Evolutionary conservation across 139 green algal genomes (phyloP), one percentile per base, ranked within the genome.

Genomic region (Chlamydomonas schloesseri): DNA sequence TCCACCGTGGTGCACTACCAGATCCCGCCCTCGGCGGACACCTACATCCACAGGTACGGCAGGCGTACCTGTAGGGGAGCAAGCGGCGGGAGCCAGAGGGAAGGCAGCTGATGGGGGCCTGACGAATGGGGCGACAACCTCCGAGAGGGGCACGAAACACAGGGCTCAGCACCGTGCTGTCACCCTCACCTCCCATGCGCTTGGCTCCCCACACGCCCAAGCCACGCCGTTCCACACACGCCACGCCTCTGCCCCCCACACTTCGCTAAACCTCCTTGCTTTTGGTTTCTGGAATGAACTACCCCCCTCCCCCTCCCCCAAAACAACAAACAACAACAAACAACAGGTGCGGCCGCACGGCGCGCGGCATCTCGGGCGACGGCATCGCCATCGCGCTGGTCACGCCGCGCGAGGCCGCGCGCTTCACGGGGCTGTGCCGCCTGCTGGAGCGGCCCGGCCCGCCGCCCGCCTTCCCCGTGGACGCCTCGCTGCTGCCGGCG

Each of bases 11-110:
- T 96, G 9, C 98, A 99, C 93, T 99, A 99, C 94, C 98, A 99
- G 92, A 80, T 99, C 78, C 96, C 97, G 0, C 93, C 95, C 9
- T 94, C 91, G 0, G 93, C 95, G 8, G 97, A 99, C 92, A 93
- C 96, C 0, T 99, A 99, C 89, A 98, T 99, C 84, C 98, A 99
- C 89, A 92, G 98, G 29, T 95, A 87, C 33, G 53, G 53, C 53
- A n/a, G n/a, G n/a, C n/a, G n/a, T n/a, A n/a, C n/a, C n/a, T n/a
- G n/a, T n/a, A n/a, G n/a, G n/a, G n/a, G n/a, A n/a, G n/a, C n/a
- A n/a, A n/a, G n/a, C n/a, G n/a, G n/a, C n/a, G n/a, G n/a, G n/a
- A n/a, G n/a, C n/a, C n/a, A n/a, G n/a, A n/a, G n/a, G n/a, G n/a
- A n/a, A n/a, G n/a, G n/a, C n/a, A n/a, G n/a, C n/a, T n/a, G n/a